phyloP scores from a whole-genome alignment of 164 flowering plant species.

The Berberis thunbergii region DNA sequence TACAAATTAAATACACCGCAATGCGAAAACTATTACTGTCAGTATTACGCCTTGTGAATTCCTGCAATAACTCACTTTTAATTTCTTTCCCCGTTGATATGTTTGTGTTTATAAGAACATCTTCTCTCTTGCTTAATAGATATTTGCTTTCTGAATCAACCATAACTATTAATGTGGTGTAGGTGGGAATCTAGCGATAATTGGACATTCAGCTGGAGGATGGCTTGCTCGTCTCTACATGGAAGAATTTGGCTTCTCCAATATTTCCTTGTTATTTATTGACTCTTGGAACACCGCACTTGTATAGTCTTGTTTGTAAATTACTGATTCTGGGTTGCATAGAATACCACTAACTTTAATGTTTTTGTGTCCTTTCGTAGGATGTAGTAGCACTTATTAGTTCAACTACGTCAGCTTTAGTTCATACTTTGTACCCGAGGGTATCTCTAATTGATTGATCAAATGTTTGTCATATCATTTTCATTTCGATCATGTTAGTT shows the following conservation, averaged over 20 bases:
- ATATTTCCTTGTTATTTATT: slow-evolving; percentile 51
- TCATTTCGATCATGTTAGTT: neutral
- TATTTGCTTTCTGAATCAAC: neutral
- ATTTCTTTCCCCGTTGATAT: neutral
- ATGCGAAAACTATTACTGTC: too few relatives aligned
- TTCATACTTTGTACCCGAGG: too few relatives aligned
- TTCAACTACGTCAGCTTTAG: too few relatives aligned
- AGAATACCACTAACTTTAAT: too few relatives aligned
- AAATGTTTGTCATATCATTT: too few relatives aligned
- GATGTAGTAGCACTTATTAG: too few relatives aligned
- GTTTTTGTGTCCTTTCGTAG: too few relatives aligned
- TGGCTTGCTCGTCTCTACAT: slow-evolving; percentile 94
- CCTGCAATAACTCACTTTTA: too few relatives aligned
- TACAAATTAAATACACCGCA: neutral
- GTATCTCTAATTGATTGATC: too few relatives aligned
- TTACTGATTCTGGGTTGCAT: neutral
- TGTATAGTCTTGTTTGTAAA: slow-evolving; percentile 28
- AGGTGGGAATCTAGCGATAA: slow-evolving; percentile 62
- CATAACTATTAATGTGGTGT: slow-evolving; percentile 3
- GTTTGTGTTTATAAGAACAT: neutral
- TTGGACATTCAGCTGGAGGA: slow-evolving; percentile 98
- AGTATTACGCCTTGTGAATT: too few relatives aligned
- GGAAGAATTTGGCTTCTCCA: slow-evolving; percentile 70
- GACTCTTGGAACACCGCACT: slow-evolving; percentile 92
- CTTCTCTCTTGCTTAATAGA: neutral